Conservation (phyloP, 2,329 filamentous ascomycete genomes). For the Macrophomina pseudophaseolina region DNA sequence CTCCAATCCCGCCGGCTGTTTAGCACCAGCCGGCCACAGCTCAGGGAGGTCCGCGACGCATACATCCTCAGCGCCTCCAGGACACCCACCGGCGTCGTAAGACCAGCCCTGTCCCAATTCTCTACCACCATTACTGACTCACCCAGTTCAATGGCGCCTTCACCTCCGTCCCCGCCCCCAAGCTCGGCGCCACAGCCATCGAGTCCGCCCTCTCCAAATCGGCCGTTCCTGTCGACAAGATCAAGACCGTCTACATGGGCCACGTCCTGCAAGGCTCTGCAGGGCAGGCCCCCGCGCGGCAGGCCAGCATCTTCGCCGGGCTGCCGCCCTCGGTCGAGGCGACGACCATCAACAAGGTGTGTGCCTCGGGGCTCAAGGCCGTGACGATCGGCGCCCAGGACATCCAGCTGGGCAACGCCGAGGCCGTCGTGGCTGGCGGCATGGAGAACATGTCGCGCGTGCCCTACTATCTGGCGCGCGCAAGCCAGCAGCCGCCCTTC, state of each 20-base stretch:
- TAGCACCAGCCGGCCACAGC: conserved; percentile 38
- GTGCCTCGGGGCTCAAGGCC: conserved; percentile 91
- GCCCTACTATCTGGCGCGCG: conserved; percentile 85
- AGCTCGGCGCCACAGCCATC: conserved; percentile 88
- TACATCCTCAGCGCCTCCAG: conserved; percentile 91
- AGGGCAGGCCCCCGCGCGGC: conserved; percentile 89
- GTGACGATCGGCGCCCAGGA: conserved; percentile 90
- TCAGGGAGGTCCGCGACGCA: conserved; percentile 79
- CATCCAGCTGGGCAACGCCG: conserved; percentile 87
- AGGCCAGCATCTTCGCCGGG: conserved; percentile 87
- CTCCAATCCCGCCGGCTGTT: conserved; percentile 37
- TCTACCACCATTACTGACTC: not conserved
- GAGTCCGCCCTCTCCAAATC: conserved; percentile 89
- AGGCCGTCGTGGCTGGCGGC: conserved; percentile 89
- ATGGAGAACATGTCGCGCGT: conserved; percentile 99
- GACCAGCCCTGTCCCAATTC: conserved; percentile 21
- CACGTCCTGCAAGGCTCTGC: conserved; percentile 85
- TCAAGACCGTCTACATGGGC: conserved; percentile 96
- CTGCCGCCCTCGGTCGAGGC: conserved; percentile 82
- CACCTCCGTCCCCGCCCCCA: conserved; percentile 79
- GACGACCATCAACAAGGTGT: conserved; percentile 97
- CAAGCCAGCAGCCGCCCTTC: conserved; percentile 82
- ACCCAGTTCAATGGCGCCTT: conserved; percentile 93
- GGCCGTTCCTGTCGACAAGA: conserved; percentile 76
- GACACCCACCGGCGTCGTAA: conserved; percentile 87